Conservation (phyloP, 371 early-diverging fungal genomes). For the Funneliformis caledonium region DNA sequence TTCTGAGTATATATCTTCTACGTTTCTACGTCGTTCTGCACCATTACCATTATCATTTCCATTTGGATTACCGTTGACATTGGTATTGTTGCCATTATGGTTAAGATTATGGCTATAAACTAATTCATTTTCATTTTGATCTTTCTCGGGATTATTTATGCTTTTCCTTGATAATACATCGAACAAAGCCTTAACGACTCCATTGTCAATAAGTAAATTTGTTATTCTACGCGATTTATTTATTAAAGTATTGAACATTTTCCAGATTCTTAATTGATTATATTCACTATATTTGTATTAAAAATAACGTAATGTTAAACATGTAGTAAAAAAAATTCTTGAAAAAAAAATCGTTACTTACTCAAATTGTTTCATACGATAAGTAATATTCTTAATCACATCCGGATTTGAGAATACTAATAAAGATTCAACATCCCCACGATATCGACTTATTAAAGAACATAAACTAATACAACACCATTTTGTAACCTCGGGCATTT, state of each 20-base stretch:
- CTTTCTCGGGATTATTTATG: background rate
- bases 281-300: background rate
- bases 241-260: conserved; percentile 15
- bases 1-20: background rate
- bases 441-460: background rate
- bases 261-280: conserved; percentile 1
- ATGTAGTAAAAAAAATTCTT: background rate
- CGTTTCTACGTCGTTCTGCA: background rate
- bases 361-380: background rate
- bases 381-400: background rate
- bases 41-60: background rate
- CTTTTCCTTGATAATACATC: background rate
- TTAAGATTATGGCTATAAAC: background rate
- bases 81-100: background rate
- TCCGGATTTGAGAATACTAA: background rate
- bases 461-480: conserved; percentile 9
- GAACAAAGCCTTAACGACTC: conserved; percentile 13
- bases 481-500: background rate
- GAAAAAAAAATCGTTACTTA: background rate
- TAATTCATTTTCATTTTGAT: background rate
- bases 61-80: background rate
- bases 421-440: background rate
- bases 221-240: background rate
- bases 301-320: background rate
- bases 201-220: background rate